Percentiles rank a stretch among this genome's conserved stretches.
Evolutionary conservation across 371 early-diverging fungal species (phyloP).

Genomic region (Dentiscutata heterogama): DNA sequence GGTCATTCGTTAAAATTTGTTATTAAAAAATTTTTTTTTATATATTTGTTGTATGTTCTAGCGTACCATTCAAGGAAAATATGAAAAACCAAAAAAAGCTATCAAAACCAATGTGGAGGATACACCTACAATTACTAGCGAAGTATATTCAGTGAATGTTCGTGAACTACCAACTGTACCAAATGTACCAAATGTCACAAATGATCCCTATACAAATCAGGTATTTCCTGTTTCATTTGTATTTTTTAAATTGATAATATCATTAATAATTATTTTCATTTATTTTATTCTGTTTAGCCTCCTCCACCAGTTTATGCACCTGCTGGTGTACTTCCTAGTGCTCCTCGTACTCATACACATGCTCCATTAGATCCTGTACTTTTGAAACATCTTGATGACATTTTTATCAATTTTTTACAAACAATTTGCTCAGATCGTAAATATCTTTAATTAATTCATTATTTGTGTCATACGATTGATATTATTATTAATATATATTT

Average conservation of each 20-base stretch:
- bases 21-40: not conserved
- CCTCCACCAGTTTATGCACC: slow-evolving; percentile 19
- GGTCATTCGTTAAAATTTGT: not conserved
- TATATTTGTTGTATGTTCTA: not conserved
- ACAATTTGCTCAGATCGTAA: slow-evolving; percentile 69
- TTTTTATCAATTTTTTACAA: slow-evolving; percentile 69
- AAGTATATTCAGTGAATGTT: slow-evolving; percentile 43
- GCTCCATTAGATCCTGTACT: slow-evolving; percentile 61
- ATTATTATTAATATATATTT: not conserved
- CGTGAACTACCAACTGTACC: not conserved
- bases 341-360: slow-evolving; percentile 56
- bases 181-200: no score
- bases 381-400: slow-evolving; percentile 61
- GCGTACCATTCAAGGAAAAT: not conserved
- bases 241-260: not conserved
- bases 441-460: slow-evolving; percentile 30
- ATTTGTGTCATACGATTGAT: not conserved
- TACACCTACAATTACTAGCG: slow-evolving; percentile 44
- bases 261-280: not conserved
- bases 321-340: slow-evolving; percentile 27
- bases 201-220: not conserved
- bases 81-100: slow-evolving; percentile 28
- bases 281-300: slow-evolving; percentile 26
- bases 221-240: not conserved
- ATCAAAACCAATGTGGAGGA: slow-evolving; percentile 34